phyloP scores from a whole-genome alignment of 2,329 filamentous ascomycete species.

The Pseudogymnoascus sp. region DNA sequence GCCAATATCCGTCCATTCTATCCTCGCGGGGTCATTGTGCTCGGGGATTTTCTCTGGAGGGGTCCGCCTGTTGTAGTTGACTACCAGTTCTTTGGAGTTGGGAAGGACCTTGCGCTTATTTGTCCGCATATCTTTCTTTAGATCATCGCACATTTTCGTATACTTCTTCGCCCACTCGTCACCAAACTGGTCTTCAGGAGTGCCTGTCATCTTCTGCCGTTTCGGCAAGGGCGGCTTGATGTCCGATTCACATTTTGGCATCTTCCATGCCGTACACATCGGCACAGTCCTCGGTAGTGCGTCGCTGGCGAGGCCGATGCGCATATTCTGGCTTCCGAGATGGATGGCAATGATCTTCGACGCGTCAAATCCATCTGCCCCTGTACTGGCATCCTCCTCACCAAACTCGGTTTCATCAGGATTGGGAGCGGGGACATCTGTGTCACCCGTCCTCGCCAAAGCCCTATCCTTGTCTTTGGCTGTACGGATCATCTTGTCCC shows the following conservation, averaged over 20 bases:
- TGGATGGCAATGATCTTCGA: slow-evolving; percentile 94
- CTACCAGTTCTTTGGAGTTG: slow-evolving; percentile 93
- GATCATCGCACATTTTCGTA: slow-evolving; percentile 71
- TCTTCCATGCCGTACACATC: slow-evolving; percentile 80
- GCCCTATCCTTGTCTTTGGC: slow-evolving; percentile 84
- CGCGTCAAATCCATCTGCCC: slow-evolving; percentile 57
- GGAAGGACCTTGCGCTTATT: slow-evolving; percentile 93
- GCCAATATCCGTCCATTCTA: slow-evolving; percentile 88
- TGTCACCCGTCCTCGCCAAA: slow-evolving; percentile 64
- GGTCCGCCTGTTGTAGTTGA: slow-evolving; percentile 84
- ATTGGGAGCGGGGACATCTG: slow-evolving; percentile 54
- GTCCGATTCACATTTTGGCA: slow-evolving; percentile 72
- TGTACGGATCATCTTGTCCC: slow-evolving; percentile 73
- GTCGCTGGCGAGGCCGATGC: slow-evolving; percentile 92
- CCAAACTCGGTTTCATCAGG: slow-evolving; percentile 39
- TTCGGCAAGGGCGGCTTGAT: slow-evolving; percentile 70
- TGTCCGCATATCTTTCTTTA: slow-evolving; percentile 81
- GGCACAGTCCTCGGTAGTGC: slow-evolving; percentile 89
- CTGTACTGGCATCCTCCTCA: slow-evolving; percentile 44
- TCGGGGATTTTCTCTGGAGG: slow-evolving; percentile 81
- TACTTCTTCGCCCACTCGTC: slow-evolving; percentile 72
- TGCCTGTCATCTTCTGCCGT: slow-evolving; percentile 48
- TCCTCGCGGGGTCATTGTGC: slow-evolving; percentile 87
- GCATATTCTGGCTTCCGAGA: slow-evolving; percentile 87
- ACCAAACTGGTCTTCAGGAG: slow-evolving; percentile 73